These are phyloP conservation scores for Davidsoniella neocaledoniae DNA, from an alignment of 2,329 filamentous ascomycete genomes.

Conservation along the genomic window DNA sequence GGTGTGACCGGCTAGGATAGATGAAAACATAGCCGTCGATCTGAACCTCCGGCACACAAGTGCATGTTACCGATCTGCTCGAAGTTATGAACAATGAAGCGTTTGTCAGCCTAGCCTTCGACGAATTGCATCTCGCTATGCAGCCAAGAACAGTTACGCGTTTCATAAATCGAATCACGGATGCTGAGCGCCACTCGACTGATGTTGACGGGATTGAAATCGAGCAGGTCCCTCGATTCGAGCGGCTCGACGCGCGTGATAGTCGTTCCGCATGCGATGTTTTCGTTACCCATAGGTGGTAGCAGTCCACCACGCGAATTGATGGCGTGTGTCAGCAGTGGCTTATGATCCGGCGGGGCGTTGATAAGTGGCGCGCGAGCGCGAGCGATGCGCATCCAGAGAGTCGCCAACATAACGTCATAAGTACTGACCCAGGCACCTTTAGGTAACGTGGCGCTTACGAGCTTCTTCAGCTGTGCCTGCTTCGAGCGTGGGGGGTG, in stretches of 20 bases:
- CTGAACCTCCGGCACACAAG: conserved; percentile 1
- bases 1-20: conserved; percentile 3
- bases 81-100: neutral
- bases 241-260: conserved; percentile 4
- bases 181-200: conserved; percentile 3
- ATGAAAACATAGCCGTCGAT: conserved; percentile 4
- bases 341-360: neutral
- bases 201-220: conserved; percentile 2
- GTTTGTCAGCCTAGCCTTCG: neutral
- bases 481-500: conserved; percentile 1
- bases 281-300: conserved; percentile 3
- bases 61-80: conserved; percentile 1
- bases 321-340: conserved; percentile 1
- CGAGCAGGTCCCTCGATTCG: neutral
- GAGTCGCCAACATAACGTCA: neutral
- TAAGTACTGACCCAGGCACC: conserved; percentile 6
- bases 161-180: conserved; percentile 4
- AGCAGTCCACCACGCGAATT: conserved; percentile 2
- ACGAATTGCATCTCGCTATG: conserved; percentile 5
- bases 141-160: conserved; percentile 6
- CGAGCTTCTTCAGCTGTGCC: conserved; percentile 2
- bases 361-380: conserved; percentile 1
- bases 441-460: neutral
- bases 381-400: conserved; percentile 3
- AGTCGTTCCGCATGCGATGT: conserved; percentile 5